Evolutionary conservation across 192 early-diverging fungal species (phyloP), one percentile per base, ranked within the genome.

Genomic region (Umbelopsis vinacea): DNA sequence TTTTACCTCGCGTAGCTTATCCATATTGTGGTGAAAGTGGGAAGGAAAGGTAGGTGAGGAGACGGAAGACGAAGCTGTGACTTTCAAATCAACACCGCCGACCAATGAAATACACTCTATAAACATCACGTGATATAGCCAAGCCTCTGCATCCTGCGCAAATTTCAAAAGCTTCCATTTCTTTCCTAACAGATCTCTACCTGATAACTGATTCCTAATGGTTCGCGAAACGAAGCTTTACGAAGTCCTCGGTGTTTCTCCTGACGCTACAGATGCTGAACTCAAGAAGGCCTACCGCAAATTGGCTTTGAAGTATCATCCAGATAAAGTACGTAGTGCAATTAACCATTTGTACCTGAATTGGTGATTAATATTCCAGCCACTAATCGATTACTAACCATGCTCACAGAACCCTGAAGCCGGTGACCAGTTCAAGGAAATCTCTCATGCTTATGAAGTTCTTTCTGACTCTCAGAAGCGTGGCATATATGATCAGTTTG

Each of bases 231-330:
- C 94, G 74, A 97, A 93, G 79, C 88, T 91, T 67, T 99, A 99
- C 85, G 94, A 99, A 43, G 74, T 89, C 22, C 88, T 99, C 40
- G 98, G 89, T 71, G 92, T 97, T 67, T 54, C 81, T 60, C 91
- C 95, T 15, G 67, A 55, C 12, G 94, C 92, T 66, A 85, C 86
- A 68, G 93, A 96, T 52, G 55, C 82, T 67, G 94, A 98, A 63
- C 85, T 99, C 74, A 99, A 97, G 85, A 99, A 99, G 85, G 95
- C 96, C 21, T 97, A 97, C 90, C 83, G 95, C 67, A 99, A 99
- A 84, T 86, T 97, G 71, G 98, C 98, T 14, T 84, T 98, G 66
- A 95, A 95, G 75, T 94, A 89, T 71, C 89, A 90, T 72, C 94
- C 94, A 15, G 94, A 96, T 80, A 96, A 94, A 84, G 88, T 90